Evolutionary conservation across 2,329 filamentous ascomycete species (phyloP).

Genomic region (Exophiala mesophila): DNA sequence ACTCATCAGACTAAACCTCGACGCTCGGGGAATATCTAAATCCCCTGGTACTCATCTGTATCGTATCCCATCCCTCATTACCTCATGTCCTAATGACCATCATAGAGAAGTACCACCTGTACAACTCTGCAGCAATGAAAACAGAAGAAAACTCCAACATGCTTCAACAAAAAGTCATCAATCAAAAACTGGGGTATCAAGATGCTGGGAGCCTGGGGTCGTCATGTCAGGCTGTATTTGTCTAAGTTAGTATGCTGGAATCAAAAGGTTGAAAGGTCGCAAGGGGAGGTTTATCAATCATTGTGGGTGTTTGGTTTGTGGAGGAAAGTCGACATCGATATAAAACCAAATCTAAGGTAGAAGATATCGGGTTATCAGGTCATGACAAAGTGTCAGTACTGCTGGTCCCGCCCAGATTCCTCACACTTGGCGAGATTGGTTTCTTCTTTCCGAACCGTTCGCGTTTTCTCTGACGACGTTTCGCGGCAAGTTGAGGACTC

Average conservation of each 20-base stretch:
- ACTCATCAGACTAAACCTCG: too few species aligned
- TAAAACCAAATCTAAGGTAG: too few species aligned
- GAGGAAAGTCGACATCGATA: too few species aligned
- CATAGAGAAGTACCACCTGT: too few species aligned
- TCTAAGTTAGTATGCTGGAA: background rate
- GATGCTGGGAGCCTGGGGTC: background rate
- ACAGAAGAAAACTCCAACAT: too few species aligned
- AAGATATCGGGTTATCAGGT: too few species aligned
- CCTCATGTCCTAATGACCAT: too few species aligned
- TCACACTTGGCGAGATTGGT: slow-evolving; percentile 8
- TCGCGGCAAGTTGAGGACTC: slow-evolving; percentile 50
- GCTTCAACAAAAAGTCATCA: background rate
- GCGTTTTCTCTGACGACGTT: slow-evolving; percentile 34
- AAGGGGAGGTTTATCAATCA: background rate
- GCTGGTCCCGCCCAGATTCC: slow-evolving; percentile 10
- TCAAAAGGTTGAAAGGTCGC: background rate
- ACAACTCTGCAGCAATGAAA: too few species aligned
- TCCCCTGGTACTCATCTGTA: too few species aligned
- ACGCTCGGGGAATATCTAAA: too few species aligned
- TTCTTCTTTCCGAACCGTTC: slow-evolving; percentile 19
- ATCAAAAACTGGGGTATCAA: background rate
- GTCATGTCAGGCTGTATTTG: too few species aligned
- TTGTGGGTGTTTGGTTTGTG: background rate
- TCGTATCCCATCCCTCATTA: too few species aligned
- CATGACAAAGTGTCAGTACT: slow-evolving; percentile 19